Percentiles rank a stretch among this genome's conserved stretches.
Conservation (phyloP, 192 early-diverging fungal genomes). For the Polychytrium aggregatum region DNA sequence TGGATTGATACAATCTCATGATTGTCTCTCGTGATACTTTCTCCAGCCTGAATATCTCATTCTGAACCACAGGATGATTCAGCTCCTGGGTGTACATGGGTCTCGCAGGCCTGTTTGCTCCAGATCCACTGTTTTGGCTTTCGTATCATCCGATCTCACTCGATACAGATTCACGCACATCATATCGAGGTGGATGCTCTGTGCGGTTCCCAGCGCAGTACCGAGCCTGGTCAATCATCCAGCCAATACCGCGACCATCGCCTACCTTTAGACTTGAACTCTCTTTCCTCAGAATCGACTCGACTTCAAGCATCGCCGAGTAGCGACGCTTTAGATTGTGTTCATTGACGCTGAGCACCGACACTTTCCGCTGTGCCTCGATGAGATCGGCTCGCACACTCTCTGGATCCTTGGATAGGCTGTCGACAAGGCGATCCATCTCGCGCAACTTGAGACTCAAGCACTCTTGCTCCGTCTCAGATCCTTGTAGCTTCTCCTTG, state of each 20-base stretch:
- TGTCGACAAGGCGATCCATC: slow-evolving; percentile 8
- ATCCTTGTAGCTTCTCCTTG: slow-evolving; percentile 6
- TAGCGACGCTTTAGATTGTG: slow-evolving; percentile 18
- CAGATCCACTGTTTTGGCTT: too few species aligned
- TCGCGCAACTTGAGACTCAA: slow-evolving; percentile 6
- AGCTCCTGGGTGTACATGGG: too few species aligned
- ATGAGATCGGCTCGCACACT: slow-evolving; percentile 14
- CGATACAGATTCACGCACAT: too few species aligned
- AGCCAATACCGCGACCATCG: neutral
- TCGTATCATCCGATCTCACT: too few species aligned
- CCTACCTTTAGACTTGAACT: slow-evolving; percentile 16
- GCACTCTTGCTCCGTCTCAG: neutral
- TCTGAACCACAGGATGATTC: neutral
- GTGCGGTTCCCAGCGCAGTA: too few species aligned
- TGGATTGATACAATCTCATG: slow-evolving; percentile 10
- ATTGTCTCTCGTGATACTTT: slow-evolving; percentile 21
- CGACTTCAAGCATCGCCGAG: slow-evolving; percentile 17
- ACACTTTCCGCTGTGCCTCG: slow-evolving; percentile 21
- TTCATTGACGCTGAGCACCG: slow-evolving; percentile 33
- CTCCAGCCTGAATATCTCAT: slow-evolving; percentile 26
- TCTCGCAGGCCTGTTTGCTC: too few species aligned
- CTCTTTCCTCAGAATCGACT: slow-evolving; percentile 22
- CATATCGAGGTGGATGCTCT: too few species aligned
- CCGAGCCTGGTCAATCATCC: too few species aligned
- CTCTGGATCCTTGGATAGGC: slow-evolving; percentile 2